phyloP scores from a whole-genome alignment of 2,329 filamentous ascomycete genomes.

The Arthrobotrys sinensis region DNA sequence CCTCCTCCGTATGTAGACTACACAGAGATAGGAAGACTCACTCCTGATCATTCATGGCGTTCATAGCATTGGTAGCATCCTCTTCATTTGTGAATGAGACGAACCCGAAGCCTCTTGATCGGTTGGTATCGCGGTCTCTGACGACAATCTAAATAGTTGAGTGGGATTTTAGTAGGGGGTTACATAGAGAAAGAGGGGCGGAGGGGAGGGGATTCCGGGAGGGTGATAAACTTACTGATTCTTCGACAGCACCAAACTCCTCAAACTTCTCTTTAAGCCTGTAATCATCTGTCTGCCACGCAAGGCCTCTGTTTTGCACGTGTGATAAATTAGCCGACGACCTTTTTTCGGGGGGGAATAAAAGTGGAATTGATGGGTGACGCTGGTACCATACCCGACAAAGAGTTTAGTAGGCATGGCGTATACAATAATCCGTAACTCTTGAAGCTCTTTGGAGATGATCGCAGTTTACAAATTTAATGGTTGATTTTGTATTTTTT shows the following conservation, averaged over 20 bases:
- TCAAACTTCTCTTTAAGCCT: constrained; percentile 92
- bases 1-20: neutral
- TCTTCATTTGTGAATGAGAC: constrained; percentile 86
- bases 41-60: constrained; percentile 89
- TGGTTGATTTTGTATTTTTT: too few relatives aligned
- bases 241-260: constrained; percentile 89
- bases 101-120: constrained; percentile 97
- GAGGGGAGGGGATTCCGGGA: neutral
- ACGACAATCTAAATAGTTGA: constrained; percentile 82
- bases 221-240: constrained; percentile 81
- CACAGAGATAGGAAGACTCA: constrained; percentile 68
- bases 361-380: too few relatives aligned
- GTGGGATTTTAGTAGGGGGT: constrained; percentile 45
- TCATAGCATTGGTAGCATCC: constrained; percentile 83
- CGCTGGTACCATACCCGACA: too few relatives aligned
- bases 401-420: too few relatives aligned
- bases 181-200: constrained; percentile 61
- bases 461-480: too few relatives aligned
- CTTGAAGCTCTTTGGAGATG: too few relatives aligned
- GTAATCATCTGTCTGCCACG: constrained; percentile 95
- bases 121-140: constrained; percentile 95
- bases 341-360: too few relatives aligned
- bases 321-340: too few relatives aligned
- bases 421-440: too few relatives aligned
- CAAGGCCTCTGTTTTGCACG: constrained; percentile 85